These are phyloP conservation scores for Vaccinium corymbosum DNA, from an alignment of 148 eudicot genomes.

Conservation along the genomic window DNA sequence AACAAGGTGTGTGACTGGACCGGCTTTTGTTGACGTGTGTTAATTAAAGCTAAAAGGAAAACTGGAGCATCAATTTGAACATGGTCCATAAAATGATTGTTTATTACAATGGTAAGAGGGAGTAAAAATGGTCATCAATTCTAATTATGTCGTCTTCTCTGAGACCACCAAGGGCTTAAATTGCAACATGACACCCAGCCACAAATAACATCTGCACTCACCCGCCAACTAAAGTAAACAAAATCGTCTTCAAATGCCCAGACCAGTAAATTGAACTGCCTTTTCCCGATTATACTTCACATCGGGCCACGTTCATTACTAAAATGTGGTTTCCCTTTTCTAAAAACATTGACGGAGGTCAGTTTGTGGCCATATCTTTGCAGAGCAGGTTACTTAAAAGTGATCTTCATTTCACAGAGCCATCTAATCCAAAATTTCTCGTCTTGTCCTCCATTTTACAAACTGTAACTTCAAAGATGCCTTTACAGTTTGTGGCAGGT, in stretches of 20 bases:
- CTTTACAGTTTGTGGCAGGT: background rate
- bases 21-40: background rate
- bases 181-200: background rate
- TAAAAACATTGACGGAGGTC: background rate
- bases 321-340: background rate
- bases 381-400: background rate
- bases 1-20: background rate
- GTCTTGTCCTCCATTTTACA: background rate
- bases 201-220: background rate
- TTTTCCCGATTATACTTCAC: background rate
- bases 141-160: background rate
- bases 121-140: background rate
- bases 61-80: background rate
- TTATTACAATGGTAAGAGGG: background rate
- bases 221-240: background rate
- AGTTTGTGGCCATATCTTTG: background rate
- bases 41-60: background rate
- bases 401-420: constrained; percentile 1
- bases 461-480: constrained; percentile 5
- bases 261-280: background rate
- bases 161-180: background rate
- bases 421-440: background rate
- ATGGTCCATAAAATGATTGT: background rate
- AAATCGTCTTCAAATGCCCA: background rate
- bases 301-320: background rate